These are phyloP conservation scores for Mycena citricolor DNA, from an alignment of 1,284 basidiomycete species.

Conservation along the genomic window DNA sequence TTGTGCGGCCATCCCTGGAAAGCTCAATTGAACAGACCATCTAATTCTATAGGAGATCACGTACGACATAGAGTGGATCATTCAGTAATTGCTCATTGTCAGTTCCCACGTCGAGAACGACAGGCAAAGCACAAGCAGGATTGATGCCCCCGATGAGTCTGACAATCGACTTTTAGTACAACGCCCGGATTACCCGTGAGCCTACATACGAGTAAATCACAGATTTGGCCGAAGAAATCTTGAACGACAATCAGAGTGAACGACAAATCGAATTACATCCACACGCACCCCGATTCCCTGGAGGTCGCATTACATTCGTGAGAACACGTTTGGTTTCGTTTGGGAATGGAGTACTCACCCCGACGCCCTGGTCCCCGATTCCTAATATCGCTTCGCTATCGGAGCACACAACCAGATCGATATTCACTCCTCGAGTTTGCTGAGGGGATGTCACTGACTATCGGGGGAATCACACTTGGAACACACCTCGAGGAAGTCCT, in stretches of 20 bases:
- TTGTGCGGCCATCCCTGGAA: slow-evolving; percentile 65
- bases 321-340: too few species aligned
- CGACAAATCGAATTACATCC: background rate
- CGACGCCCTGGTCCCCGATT: slow-evolving; percentile 72
- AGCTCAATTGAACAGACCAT: background rate
- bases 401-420: slow-evolving; percentile 68
- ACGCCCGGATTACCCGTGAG: too few species aligned
- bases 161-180: background rate
- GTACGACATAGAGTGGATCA: slow-evolving; percentile 67
- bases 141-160: slow-evolving; percentile 81
- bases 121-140: slow-evolving; percentile 63
- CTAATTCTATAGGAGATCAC: too few species aligned
- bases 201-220: slow-evolving; percentile 72
- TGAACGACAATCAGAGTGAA: too few species aligned
- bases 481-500: slow-evolving; percentile 70
- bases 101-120: slow-evolving; percentile 78
- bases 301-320: too few species aligned
- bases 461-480: background rate
- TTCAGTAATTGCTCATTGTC: slow-evolving; percentile 65
- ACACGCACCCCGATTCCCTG: slow-evolving; percentile 48
- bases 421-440: slow-evolving; percentile 19
- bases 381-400: slow-evolving; percentile 85
- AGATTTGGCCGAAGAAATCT: slow-evolving; percentile 88
- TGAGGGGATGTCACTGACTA: background rate
- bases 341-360: slow-evolving; percentile 38